Conservation (phyloP, 106 monocot genomes). For the Amphibolis antarctica region DNA sequence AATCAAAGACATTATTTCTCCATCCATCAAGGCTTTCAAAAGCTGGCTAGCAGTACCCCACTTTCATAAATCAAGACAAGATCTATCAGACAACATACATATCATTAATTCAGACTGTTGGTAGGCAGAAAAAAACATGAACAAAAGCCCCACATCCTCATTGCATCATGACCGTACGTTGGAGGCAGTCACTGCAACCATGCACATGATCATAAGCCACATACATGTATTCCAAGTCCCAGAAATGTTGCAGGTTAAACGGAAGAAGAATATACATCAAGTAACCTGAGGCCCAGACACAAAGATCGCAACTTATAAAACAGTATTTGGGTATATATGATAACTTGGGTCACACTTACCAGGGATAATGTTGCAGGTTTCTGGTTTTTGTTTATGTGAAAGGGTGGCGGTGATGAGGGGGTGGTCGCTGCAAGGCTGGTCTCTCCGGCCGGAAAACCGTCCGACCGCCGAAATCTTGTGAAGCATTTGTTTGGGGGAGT, state of each 20-base stretch:
- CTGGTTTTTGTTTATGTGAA: conserved; percentile 11
- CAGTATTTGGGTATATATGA: too few species aligned
- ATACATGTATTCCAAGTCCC: background rate
- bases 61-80: too few species aligned
- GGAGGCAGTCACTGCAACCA: background rate
- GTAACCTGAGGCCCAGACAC: too few species aligned
- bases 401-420: conserved; percentile 6
- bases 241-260: background rate
- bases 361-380: background rate
- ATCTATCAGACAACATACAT: too few species aligned
- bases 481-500: conserved; percentile 8
- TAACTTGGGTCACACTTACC: background rate
- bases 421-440: conserved; percentile 14
- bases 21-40: too few species aligned
- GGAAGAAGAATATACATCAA: background rate
- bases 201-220: conserved; percentile 3
- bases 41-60: too few species aligned
- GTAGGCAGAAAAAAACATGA: too few species aligned
- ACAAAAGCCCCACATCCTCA: background rate
- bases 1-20: too few species aligned
- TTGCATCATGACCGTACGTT: background rate
- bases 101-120: too few species aligned
- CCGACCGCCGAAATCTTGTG: conserved; percentile 14
- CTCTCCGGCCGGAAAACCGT: conserved; percentile 18
- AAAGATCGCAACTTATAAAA: too few species aligned